phyloP scores from a whole-genome alignment of 345 rosid genomes.

The Eucalyptus sp. region DNA sequence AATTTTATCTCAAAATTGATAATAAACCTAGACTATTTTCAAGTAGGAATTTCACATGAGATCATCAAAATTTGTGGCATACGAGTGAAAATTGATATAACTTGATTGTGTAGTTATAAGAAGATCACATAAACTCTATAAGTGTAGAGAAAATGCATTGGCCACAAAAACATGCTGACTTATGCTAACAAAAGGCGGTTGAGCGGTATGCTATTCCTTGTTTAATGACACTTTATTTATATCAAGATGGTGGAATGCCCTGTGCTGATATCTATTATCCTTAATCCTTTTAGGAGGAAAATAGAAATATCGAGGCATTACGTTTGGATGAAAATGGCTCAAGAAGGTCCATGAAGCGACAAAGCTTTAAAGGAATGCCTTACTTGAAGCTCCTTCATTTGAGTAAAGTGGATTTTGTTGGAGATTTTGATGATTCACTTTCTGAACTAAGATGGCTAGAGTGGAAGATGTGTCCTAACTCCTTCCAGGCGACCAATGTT shows the following conservation, averaged over 20 bases:
- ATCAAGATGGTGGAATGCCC: rapidly evolving
- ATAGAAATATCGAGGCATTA: neutral
- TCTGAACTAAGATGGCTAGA: neutral
- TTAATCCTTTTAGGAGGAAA: neutral
- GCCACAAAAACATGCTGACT: neutral
- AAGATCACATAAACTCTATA: no score
- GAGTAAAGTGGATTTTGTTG: neutral
- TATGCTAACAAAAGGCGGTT: neutral
- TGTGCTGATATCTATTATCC: neutral
- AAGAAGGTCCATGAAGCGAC: neutral
- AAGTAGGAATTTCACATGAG: neutral
- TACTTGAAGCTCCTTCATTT: neutral
- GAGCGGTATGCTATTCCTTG: neutral
- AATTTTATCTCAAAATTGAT: rapidly evolving
- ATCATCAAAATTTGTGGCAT: neutral
- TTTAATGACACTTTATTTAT: neutral
- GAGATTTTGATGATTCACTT: neutral
- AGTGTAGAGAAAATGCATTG: neutral
- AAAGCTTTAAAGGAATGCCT: neutral
- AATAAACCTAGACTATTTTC: neutral
- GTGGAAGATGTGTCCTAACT: no score
- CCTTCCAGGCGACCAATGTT: no score
- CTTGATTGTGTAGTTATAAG: neutral
- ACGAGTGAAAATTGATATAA: neutral
- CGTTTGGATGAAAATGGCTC: neutral